A percentile compares a stretch with the other conserved stretches of the same genome.
Evolutionary conservation across 345 rosid species (phyloP).

Genomic region (Ceriops decandra): DNA sequence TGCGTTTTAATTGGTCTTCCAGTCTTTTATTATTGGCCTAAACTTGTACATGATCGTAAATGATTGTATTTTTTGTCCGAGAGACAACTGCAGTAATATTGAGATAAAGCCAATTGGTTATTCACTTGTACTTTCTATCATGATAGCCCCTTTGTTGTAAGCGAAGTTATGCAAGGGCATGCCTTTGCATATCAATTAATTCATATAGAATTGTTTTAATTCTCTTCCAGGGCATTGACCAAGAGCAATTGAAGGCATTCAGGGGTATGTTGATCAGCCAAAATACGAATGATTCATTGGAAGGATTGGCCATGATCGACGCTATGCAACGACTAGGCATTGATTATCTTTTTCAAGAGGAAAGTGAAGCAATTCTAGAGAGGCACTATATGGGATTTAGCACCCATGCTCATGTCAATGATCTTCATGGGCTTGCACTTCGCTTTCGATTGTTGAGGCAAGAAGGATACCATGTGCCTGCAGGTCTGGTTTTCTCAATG

Average conservation of each 20-base stretch:
- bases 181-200: too few relatives aligned
- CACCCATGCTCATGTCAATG: neutral
- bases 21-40: too few relatives aligned
- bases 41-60: too few relatives aligned
- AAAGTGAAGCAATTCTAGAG: constrained; percentile 34
- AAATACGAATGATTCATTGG: neutral
- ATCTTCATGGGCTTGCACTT: constrained; percentile 30
- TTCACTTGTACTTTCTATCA: too few relatives aligned
- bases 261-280: neutral
- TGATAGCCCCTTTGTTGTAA: too few relatives aligned
- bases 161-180: too few relatives aligned
- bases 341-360: constrained; percentile 29
- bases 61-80: too few relatives aligned
- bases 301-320: constrained; percentile 37
- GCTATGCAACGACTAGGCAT: constrained; percentile 40
- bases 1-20: too few relatives aligned
- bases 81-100: too few relatives aligned
- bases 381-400: constrained; percentile 10
- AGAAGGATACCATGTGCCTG: constrained; percentile 14
- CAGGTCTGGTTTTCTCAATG: constrained; percentile 17
- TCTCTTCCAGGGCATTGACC: neutral
- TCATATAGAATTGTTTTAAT: neutral
- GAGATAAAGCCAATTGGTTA: too few relatives aligned
- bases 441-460: constrained; percentile 25
- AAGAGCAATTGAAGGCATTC: neutral